Base-by-base conservation (phyloP, 1,139 yeast genomes). In the Taiozyma sp. region DNA sequence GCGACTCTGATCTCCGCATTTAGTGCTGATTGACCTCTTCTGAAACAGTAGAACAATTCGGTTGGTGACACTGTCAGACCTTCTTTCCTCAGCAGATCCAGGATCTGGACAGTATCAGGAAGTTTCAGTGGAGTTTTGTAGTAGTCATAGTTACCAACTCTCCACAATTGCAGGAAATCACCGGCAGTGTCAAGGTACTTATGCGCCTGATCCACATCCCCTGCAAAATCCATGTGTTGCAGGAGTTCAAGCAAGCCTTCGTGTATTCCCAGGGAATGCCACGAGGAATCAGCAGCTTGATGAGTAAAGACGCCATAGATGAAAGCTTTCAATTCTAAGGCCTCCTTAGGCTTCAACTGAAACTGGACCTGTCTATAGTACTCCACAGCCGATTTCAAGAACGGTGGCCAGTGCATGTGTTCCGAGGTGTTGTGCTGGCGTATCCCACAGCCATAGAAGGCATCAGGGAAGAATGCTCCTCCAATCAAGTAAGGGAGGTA, bases 361-460 rank as follows among this genome's bases (percentile, higher is more conserved):
- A 12, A 23, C 19, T 14, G 29, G 19, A 14, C 29, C 19, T 13
- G 4, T 40, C 43, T 65, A 68, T 73, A 77, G 56, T 69, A 69
- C 24, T 65, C 59, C 14, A 74, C 74, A 0, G 82, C 79, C 2
- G 64, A 64, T 12, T 68, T 65, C 32, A 82, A 58, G 58, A 81
- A 82, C 2, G 82, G 81, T 2, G 87, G 86, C 87, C 88, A 83
- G 59, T 83, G 87, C 1, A 83, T 71, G 40, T 68, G 75, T 62
- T 83, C 88, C 2, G 85, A 83, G 4, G 76, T 78, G 7, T 75
- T 74, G 5, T 77, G 69, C 34, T 47, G 51, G 46, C 66, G 59
- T 13, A 61, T 61, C 52, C 78, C 66, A 61, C 87, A 83, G 30
- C 75, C 70, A 62, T 83, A 82, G 57, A 81, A 78, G 0, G 84